These are phyloP conservation scores for Rubroboletus pulcherrimus DNA, from an alignment of 768 basidiomycete species.

Conservation along the genomic window DNA sequence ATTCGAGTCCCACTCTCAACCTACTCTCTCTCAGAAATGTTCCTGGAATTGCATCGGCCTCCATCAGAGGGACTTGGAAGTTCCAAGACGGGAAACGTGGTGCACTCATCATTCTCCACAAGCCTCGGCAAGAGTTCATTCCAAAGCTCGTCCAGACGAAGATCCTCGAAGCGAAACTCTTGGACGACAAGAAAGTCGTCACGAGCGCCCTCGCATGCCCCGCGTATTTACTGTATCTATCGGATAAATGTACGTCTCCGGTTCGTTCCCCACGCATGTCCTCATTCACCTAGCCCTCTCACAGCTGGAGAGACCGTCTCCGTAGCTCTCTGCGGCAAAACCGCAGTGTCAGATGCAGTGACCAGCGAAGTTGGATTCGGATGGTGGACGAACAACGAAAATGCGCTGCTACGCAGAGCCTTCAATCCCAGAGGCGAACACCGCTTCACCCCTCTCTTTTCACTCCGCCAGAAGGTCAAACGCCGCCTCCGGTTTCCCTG, in stretches of 20 bases:
- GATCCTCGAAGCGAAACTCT: conserved; percentile 3
- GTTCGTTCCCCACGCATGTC: not conserved
- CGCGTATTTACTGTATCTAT: conserved; percentile 25
- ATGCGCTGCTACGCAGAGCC: conserved; percentile 2
- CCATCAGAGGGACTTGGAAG: conserved; percentile 29
- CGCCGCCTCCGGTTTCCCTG: not conserved
- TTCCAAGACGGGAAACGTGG: conserved; percentile 22
- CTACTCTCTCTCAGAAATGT: not conserved
- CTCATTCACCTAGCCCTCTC: not conserved
- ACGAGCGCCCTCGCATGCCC: conserved; percentile 25
- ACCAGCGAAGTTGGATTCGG: not conserved
- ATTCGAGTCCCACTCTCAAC: too few relatives aligned
- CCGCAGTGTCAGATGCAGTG: not conserved
- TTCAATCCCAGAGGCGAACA: not conserved
- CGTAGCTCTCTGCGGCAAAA: conserved; percentile 3
- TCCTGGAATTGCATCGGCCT: conserved; percentile 20
- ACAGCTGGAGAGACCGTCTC: conserved; percentile 13
- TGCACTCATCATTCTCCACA: conserved; percentile 28
- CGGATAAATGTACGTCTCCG: conserved; percentile 9
- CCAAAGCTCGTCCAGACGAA: conserved; percentile 14
- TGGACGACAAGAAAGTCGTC: conserved; percentile 25
- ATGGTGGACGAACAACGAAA: conserved; percentile 7
- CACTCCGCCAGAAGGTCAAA: conserved; percentile 7
- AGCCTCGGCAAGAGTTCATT: conserved; percentile 21
- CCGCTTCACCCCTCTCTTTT: conserved; percentile 9